Evolutionary conservation across 352 stramenopile species (phyloP).

Genomic region (Blastocystis sp.): DNA sequence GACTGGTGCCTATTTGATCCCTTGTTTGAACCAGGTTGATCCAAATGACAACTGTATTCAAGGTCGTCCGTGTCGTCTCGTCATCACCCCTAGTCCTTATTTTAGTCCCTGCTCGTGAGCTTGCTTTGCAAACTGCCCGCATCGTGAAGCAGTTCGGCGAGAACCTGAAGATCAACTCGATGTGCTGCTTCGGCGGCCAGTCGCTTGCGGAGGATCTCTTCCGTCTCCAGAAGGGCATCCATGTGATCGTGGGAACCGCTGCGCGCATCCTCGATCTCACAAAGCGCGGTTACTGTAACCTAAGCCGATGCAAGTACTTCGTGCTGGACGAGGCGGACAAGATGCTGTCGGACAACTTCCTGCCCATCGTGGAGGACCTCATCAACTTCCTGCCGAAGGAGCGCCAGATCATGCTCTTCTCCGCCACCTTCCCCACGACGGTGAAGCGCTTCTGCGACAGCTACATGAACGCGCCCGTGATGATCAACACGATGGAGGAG

Average conservation of each 20-base stretch:
- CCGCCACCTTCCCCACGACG: slow-evolving; percentile 98
- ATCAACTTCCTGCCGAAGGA: slow-evolving; percentile 89
- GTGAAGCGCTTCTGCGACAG: slow-evolving; percentile 98
- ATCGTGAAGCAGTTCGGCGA: slow-evolving; percentile 98
- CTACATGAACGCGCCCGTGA: slow-evolving; percentile 95
- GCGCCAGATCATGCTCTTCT: slow-evolving; percentile 98
- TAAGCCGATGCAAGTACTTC: slow-evolving; percentile 93
- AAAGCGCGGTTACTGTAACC: slow-evolving; percentile 94
- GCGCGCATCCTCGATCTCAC: slow-evolving; percentile 97
- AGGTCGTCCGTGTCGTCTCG: slow-evolving; percentile 47
- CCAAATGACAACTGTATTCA: slow-evolving; percentile 93
- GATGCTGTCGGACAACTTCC: slow-evolving; percentile 95
- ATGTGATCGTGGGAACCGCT: slow-evolving; percentile 97
- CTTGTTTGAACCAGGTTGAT: slow-evolving; percentile 98
- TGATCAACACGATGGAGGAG: slow-evolving; percentile 99
- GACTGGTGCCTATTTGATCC: slow-evolving; percentile 98
- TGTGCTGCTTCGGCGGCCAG: slow-evolving; percentile 97
- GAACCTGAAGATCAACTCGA: slow-evolving; percentile 92
- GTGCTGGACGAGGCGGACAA: slow-evolving; percentile 99
- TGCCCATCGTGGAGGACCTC: slow-evolving; percentile 95
- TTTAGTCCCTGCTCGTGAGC: slow-evolving; percentile 95
- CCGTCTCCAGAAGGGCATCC: slow-evolving; percentile 97
- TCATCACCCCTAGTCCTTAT: slow-evolving; percentile 86
- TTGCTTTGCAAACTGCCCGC: slow-evolving; percentile 95
- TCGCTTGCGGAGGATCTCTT: slow-evolving; percentile 99